These are phyloP conservation scores for Colletotrichum sp. DNA, from an alignment of 2,329 filamentous ascomycete species.

Conservation along the genomic window DNA sequence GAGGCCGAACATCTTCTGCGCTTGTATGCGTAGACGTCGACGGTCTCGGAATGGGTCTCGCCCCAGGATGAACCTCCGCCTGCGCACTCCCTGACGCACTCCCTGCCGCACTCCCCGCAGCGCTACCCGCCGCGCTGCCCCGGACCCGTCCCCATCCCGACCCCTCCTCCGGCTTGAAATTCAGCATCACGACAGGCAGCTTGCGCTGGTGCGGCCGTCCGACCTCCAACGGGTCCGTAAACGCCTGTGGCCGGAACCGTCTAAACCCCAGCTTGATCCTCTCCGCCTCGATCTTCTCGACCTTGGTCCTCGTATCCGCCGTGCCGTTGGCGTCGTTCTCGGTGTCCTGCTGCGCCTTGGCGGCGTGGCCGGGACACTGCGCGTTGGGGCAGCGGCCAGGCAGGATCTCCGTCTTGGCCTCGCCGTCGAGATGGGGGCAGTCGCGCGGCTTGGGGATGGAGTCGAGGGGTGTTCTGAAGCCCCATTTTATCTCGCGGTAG, in stretches of 20 bases:
- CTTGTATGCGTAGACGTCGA: neutral
- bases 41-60: neutral
- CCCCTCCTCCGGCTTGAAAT: neutral
- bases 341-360: neutral
- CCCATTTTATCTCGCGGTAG: slow-evolving; percentile 5
- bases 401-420: slow-evolving; percentile 7
- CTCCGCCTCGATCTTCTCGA: slow-evolving; percentile 83
- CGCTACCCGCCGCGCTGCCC: neutral
- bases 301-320: slow-evolving; percentile 83
- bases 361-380: neutral
- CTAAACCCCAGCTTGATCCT: slow-evolving; percentile 7
- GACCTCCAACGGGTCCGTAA: slow-evolving; percentile 6
- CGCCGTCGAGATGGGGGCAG: slow-evolving; percentile 10
- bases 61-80: neutral
- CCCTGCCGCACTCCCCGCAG: neutral
- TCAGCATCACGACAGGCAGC: neutral
- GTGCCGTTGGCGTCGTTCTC: slow-evolving; percentile 40
- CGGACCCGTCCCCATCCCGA: neutral
- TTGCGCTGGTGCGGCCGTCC: slow-evolving; percentile 14
- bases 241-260: neutral
- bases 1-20: neutral
- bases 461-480: slow-evolving; percentile 5
- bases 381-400: slow-evolving; percentile 16
- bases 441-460: slow-evolving; percentile 6
- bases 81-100: neutral